phyloP scores from a whole-genome alignment of 352 stramenopile genomes.

The Globisporangium okanoganense region DNA sequence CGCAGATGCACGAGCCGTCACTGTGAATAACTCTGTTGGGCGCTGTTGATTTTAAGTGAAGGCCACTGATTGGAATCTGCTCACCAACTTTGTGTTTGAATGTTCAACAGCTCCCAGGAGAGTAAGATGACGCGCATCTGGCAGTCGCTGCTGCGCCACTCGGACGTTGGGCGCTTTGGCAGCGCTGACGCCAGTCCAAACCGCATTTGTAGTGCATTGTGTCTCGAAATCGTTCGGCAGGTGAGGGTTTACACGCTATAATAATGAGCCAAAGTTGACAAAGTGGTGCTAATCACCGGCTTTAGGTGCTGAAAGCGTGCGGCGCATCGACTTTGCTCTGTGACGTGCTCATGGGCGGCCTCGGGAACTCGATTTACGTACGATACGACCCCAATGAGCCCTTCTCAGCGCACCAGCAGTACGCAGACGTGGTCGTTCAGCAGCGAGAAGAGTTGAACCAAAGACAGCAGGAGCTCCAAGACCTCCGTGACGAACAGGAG shows the following conservation, averaged over 20 bases:
- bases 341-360: slow-evolving; percentile 42
- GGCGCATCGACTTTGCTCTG: slow-evolving; percentile 34
- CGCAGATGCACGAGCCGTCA: slow-evolving; percentile 18
- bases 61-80: not conserved
- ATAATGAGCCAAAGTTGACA: too few relatives aligned
- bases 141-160: slow-evolving; percentile 58
- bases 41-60: not conserved
- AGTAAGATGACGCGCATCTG: slow-evolving; percentile 51
- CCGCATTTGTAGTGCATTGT: slow-evolving; percentile 53
- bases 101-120: slow-evolving; percentile 25
- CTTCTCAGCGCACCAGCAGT: slow-evolving; percentile 35
- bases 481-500: slow-evolving; percentile 15
- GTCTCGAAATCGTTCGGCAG: slow-evolving; percentile 42
- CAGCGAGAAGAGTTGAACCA: slow-evolving; percentile 15
- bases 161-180: slow-evolving; percentile 47
- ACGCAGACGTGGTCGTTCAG: slow-evolving; percentile 30
- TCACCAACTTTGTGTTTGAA: not conserved
- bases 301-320: slow-evolving; percentile 26
- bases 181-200: slow-evolving; percentile 30
- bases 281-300: too few relatives aligned
- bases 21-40: slow-evolving; percentile 10
- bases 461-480: slow-evolving; percentile 16
- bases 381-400: slow-evolving; percentile 37
- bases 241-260: too few relatives aligned
- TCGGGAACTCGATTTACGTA: slow-evolving; percentile 62